Percentiles rank a stretch among this genome's conserved stretches.
These are phyloP conservation scores for Astragalus glycyphyllos DNA, from an alignment of 306 rosid genomes.

Conservation along the genomic window DNA sequence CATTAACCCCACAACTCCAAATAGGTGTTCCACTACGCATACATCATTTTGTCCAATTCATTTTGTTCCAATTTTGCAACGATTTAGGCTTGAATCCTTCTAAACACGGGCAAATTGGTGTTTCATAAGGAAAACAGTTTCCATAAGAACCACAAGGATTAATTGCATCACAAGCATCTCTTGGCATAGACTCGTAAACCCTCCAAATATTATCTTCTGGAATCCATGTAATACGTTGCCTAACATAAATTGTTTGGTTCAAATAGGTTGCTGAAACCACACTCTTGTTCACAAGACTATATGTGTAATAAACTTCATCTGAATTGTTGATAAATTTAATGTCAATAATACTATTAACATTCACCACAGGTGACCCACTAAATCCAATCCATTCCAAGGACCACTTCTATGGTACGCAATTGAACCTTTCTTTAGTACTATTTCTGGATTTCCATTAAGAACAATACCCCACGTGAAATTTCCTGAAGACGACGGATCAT, in stretches of 20 bases:
- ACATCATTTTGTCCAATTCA: constrained; percentile 43
- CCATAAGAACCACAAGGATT: constrained; percentile 38
- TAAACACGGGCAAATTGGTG: constrained; percentile 33
- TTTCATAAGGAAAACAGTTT: background rate
- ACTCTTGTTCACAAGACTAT: too few species aligned
- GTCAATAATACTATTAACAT: background rate
- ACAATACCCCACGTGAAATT: constrained; percentile 22
- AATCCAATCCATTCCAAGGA: constrained; percentile 50
- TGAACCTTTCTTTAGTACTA: constrained; percentile 36
- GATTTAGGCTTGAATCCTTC: constrained; percentile 37
- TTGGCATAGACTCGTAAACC: background rate
- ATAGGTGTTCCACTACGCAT: background rate
- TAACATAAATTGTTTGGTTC: background rate
- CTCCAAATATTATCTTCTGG: constrained; percentile 18
- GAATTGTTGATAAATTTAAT: too few species aligned
- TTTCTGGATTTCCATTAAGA: constrained; percentile 43
- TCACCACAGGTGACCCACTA: constrained; percentile 19
- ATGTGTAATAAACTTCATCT: too few species aligned
- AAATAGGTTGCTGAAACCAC: too few species aligned
- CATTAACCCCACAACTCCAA: constrained; percentile 33
- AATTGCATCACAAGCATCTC: constrained; percentile 29
- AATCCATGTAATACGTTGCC: background rate
- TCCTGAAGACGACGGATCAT: constrained; percentile 60
- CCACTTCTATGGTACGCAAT: constrained; percentile 37
- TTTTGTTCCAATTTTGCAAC: background rate